Evolutionary conservation across 192 early-diverging fungal genomes (phyloP).

Genomic region (Gaertneriomyces semiglobifer): DNA sequence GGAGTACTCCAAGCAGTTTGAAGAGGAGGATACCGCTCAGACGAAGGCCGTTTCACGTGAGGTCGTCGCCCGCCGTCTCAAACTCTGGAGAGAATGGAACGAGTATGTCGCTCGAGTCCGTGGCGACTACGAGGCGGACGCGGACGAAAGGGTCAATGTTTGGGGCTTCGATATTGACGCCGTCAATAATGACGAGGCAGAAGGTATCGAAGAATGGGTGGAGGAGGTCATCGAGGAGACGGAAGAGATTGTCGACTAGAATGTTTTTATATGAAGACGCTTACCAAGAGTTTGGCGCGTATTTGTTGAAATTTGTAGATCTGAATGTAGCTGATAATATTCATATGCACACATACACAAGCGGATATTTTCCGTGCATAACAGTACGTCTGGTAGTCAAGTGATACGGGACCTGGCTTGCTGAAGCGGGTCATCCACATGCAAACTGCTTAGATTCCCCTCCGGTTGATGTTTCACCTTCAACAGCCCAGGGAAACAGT

Average conservation of each 20-base stretch:
- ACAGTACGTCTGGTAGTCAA: too few relatives aligned
- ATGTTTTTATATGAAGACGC: too few relatives aligned
- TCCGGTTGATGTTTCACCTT: too few relatives aligned
- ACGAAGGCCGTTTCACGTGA: constrained; percentile 68
- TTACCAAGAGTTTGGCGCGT: too few relatives aligned
- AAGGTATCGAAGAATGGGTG: constrained; percentile 79
- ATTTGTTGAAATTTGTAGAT: too few relatives aligned
- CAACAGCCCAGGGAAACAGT: too few relatives aligned
- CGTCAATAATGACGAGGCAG: constrained; percentile 63
- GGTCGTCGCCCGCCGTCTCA: constrained; percentile 69
- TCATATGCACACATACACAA: too few relatives aligned
- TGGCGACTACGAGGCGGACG: constrained; percentile 54
- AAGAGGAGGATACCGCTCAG: constrained; percentile 80
- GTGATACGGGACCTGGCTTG: too few relatives aligned
- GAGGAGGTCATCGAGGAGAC: constrained; percentile 84
- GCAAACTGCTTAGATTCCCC: too few relatives aligned
- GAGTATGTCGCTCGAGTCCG: constrained; percentile 67
- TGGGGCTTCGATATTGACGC: constrained; percentile 44
- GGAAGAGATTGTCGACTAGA: constrained; percentile 37
- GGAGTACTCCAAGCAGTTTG: constrained; percentile 82
- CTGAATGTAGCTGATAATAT: too few relatives aligned
- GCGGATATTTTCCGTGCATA: too few relatives aligned
- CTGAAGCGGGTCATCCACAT: too few relatives aligned
- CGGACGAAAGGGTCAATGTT: constrained; percentile 54
- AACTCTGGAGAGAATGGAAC: constrained; percentile 79